Base-by-base conservation (phyloP, 306 rosid genomes). In the Crotalaria pallida region DNA sequence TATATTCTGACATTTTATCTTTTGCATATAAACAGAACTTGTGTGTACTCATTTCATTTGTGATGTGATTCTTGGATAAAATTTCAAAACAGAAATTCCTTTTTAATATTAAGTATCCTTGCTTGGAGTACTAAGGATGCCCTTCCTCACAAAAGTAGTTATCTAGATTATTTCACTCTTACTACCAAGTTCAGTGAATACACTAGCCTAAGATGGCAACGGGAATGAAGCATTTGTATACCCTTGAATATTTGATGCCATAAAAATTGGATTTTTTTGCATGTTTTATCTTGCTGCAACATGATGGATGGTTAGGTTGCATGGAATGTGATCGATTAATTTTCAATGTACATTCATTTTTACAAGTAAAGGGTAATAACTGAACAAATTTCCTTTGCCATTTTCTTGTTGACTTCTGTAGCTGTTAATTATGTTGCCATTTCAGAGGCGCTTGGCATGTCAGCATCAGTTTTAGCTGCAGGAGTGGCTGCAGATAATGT, bases 401-500 rank as follows among this genome's bases (percentile, higher is more conserved):
- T 17, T 40, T 19, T 11, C 29, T 13, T 80, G 71, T 72, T 58
- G 65, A 72, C 48, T 78, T 58, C 23, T 67, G 75, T 67, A 91
- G 96, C 92, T 86, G 89, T 91, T 57, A 88, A 86, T 61, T 91
- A 88, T 33, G 96, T 88, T 75, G 97, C 92, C 49, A 81, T 91
- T 75, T 70, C 92, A 27, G 86, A 85, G 72, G 92, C 85, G 17
- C 85, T 91, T 16, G 88, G 85, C 34, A 53, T 91, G 57, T 79
- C 87, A 10, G 66, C 90, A 12, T 91, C 92, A 50, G 84, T 88
- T 73, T 65, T 88, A 69, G 88, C 96, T 13, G 92, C 97, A 47
- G 91, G 92, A 69, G 82, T 88, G 21, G 91, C 97, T 7, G 92
- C 96, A 61, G 96, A 91, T 61, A 91, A 88, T 78, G 97, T 91